Evolutionary conservation across 2,329 filamentous ascomycete genomes (phyloP), one percentile per base, ranked within the genome.

Genomic region (Dendryphion nanum): DNA sequence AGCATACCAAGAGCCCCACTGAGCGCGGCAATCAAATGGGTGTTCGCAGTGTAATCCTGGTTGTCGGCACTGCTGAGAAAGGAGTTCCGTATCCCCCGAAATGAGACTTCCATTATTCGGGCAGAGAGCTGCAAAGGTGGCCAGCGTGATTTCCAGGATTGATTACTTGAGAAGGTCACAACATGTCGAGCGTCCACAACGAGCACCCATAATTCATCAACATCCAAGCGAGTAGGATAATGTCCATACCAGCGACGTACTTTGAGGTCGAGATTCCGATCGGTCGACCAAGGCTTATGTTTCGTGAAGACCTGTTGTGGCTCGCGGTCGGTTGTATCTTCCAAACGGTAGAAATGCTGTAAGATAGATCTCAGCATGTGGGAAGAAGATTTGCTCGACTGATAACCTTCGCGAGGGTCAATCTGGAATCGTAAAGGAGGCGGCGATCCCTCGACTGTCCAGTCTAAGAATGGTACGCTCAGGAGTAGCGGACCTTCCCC

Each of bases 91-190:
- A 70, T 64, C 8, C 61, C 64, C 12, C 68, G 61, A 42, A 70
- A 71, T 0, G 63, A 64, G 3, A 71, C 54, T 37, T 70, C 65
- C 24, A 61, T 55, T 16, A 70, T 67, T 6, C 68, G 49, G 2
- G 66, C 61, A 5, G 63, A 54, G 1, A 70, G 45, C 37, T 71
- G 68, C 6, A 69, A 47, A 3, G 68, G 66, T 5, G 67, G 67
- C 66, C 64, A 71, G 1, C 63, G 52, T 7, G 64, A 61, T 39
- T 70, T 71, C 68, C 67, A 71, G 1, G 61, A 68, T 41, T 69
- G 67, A 34, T 70, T 70, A 33, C 59, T 66, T 0, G 66, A 68
- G 35, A 70, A 69, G 0, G 68, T 70, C 10, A 70, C 66, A 17
- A 70, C 55, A 38, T 71, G 67, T 18, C 64, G 52, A 4, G 57